Evolutionary conservation across 345 rosid genomes (phyloP), one percentile per base, ranked within the genome.

Genomic region (Stellera chamaejasme): DNA sequence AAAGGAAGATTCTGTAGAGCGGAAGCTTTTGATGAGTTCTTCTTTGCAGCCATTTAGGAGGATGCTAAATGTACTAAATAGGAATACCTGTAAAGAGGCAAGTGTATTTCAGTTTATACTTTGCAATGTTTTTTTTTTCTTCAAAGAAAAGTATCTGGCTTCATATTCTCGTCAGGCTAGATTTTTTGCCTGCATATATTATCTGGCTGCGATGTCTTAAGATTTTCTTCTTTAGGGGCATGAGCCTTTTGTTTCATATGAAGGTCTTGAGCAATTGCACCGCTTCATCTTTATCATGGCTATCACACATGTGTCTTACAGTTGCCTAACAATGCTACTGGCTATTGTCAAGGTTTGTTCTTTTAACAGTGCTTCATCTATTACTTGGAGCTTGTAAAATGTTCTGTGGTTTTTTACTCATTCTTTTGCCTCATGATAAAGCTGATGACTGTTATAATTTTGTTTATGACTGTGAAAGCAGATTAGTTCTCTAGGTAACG

Each of bases 211-310:
- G 5, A 32, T 46, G 45, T 45, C 11, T 46, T 39, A 25, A 69
- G 43, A 60, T 16, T 60, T 49, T 54, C 23, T 68, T 27, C 43
- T 64, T 52, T 81, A 93, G 99, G 99, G 86, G 50, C 54, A 77
- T 43, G 97, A 89, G 68, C 97, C 94, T 11, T 89, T 93, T 75
- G 89, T 93, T 63, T 93, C 99, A 42, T 84, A 82, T 70, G 79
- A 93, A 73, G 96, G 88, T 66, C 76, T 89, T 3, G 99, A 93
- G 69, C 97, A 87, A 66, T 66, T 93, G 81, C 97, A 93, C 64
- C 96, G 97, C 42, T 93, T 93, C 83, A 93, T 93, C 69, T 93
- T 89, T 69, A 80, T 93, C 75, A 93, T 93, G 99, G 97, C 99
- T 14, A 64, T 93, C 71, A 93, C 99, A 19, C 99, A 93, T 66